A percentile compares a stretch with the other conserved stretches of the same genome.
phyloP scores from a whole-genome alignment of 805 yeast genomes.

The Yamadazyma philogaea region DNA sequence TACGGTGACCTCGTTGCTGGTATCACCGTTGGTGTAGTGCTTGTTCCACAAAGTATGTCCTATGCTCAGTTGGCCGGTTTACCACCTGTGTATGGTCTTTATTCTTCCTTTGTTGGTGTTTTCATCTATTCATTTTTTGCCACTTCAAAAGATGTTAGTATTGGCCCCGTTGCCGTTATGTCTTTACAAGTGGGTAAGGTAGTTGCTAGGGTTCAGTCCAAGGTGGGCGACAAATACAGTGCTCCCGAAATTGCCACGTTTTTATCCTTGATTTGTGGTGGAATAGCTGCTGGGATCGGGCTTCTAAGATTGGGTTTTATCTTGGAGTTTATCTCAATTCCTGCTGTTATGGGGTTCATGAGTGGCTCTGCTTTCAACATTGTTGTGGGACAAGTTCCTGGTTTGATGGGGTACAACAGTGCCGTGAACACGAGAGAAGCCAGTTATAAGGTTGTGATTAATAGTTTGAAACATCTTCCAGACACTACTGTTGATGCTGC shows the following conservation, averaged over 20 bases:
- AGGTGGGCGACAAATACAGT: conserved; percentile 41
- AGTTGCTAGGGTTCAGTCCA: conserved; percentile 54
- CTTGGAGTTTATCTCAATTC: conserved; percentile 83
- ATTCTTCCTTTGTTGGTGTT: conserved; percentile 90
- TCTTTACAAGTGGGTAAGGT: conserved; percentile 80
- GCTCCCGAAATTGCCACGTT: conserved; percentile 79
- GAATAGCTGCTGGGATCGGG: conserved; percentile 80
- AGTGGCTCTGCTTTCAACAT: conserved; percentile 89
- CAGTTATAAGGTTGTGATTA: conserved; percentile 65
- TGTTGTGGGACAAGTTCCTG: conserved; percentile 82
- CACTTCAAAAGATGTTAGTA: conserved; percentile 91
- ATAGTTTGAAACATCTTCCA: conserved; percentile 68
- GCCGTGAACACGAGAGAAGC: conserved; percentile 69
- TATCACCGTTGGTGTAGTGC: conserved; percentile 86
- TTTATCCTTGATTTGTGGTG: conserved; percentile 79
- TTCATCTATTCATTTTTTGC: conserved; percentile 87
- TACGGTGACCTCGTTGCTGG: conserved; percentile 87
- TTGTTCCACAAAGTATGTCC: conserved; percentile 95
- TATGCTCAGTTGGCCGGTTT: conserved; percentile 85
- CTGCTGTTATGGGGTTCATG: conserved; percentile 94
- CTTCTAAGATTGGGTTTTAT: conserved; percentile 80
- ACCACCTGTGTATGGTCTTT: conserved; percentile 80
- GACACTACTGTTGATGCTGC: conserved; percentile 78
- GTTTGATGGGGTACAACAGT: conserved; percentile 69
- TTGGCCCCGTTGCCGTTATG: conserved; percentile 98